phyloP scores from a whole-genome alignment of 176 grass and related monocot genomes.

The Raddia distichophylla region DNA sequence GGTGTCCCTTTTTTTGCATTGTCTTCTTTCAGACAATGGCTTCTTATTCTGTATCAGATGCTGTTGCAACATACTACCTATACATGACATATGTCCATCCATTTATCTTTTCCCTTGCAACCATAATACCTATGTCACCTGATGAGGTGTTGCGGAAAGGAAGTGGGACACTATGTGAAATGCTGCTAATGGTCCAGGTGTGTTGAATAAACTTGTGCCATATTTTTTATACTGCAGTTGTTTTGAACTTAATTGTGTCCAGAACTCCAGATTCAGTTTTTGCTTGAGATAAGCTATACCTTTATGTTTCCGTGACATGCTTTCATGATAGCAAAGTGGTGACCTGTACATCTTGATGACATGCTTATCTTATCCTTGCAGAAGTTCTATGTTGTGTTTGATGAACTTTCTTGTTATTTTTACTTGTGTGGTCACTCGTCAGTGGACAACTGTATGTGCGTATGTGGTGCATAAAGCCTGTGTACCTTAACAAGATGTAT shows the following conservation, averaged over 20 bases:
- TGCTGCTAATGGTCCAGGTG: slow-evolving; percentile 99
- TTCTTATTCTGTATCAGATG: slow-evolving; percentile 99
- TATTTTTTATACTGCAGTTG: slow-evolving; percentile 21
- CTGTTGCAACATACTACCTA: slow-evolving; percentile 91
- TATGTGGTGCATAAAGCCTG: slow-evolving; percentile 13
- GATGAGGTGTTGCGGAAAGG: slow-evolving; percentile 96
- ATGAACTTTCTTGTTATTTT: background rate
- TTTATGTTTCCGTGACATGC: slow-evolving; percentile 20
- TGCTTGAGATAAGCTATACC: background rate
- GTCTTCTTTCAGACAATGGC: slow-evolving; percentile 87
- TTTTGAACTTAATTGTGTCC: slow-evolving; percentile 15
- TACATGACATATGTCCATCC: slow-evolving; percentile 99
- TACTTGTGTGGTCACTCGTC: background rate
- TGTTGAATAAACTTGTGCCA: slow-evolving; percentile 40
- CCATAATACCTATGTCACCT: slow-evolving; percentile 94
- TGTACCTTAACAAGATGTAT: slow-evolving; percentile 13
- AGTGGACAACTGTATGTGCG: background rate
- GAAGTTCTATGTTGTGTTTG: slow-evolving; percentile 1
- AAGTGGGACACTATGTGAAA: slow-evolving; percentile 98
- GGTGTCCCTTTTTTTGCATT: slow-evolving; percentile 33
- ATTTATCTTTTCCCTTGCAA: slow-evolving; percentile 99
- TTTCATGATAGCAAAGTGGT: slow-evolving; percentile 21
- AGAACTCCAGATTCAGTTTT: background rate
- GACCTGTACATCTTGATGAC: background rate
- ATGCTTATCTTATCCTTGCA: slow-evolving; percentile 5